Evolutionary conservation across 176 grass and related monocot genomes (phyloP).

Genomic region (Triticum turgidum): DNA sequence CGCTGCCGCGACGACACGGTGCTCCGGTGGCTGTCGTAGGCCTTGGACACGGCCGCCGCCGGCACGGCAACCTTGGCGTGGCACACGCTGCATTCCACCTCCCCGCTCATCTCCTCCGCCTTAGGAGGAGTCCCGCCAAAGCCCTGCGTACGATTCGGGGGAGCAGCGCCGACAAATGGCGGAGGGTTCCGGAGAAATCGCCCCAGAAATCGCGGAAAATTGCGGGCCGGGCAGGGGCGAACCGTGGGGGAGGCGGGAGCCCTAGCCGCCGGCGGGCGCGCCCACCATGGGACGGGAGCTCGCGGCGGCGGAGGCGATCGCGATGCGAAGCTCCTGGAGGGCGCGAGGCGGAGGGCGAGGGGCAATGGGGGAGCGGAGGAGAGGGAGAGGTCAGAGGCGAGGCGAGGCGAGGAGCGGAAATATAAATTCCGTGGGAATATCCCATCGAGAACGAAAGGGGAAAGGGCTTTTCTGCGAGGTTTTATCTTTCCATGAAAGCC

Average conservation of each 20-base stretch:
- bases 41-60: slow-evolving; percentile 61
- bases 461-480: slow-evolving; percentile 28
- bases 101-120: slow-evolving; percentile 46
- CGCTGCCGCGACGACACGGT: slow-evolving; percentile 64
- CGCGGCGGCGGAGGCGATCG: slow-evolving; percentile 31
- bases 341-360: slow-evolving; percentile 11
- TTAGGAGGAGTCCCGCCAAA: background rate
- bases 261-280: slow-evolving; percentile 23
- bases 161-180: slow-evolving; percentile 11
- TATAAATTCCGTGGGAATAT: slow-evolving; percentile 56
- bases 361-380: slow-evolving; percentile 26
- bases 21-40: slow-evolving; percentile 67
- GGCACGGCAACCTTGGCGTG: slow-evolving; percentile 64
- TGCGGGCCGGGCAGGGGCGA: slow-evolving; percentile 1
- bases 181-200: background rate
- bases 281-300: slow-evolving; percentile 42
- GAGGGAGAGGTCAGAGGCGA: background rate
- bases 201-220: slow-evolving; percentile 7
- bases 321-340: slow-evolving; percentile 44
- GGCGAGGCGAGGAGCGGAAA: slow-evolving; percentile 1
- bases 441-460: slow-evolving; percentile 23
- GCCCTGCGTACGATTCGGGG: background rate
- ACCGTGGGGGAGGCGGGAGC: slow-evolving; percentile 17
- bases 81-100: slow-evolving; percentile 79
- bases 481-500: background rate